Base-by-base conservation (phyloP, 106 monocot species). In the Vanilla planifolia region DNA sequence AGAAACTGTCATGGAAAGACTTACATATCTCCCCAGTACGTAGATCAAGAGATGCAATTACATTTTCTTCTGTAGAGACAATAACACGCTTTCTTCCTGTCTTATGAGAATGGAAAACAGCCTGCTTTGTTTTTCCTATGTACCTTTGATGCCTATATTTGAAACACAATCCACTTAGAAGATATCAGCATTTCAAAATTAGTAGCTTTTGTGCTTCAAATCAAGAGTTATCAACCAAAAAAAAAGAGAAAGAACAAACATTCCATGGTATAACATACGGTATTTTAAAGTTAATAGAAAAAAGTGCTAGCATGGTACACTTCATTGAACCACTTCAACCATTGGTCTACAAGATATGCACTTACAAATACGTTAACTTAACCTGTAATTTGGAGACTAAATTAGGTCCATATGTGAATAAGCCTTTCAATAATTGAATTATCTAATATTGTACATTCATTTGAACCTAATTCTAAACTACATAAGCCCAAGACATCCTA, bases 1-100 rank as follows among this genome's bases (percentile, higher is more conserved):
- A 5, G 1, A 6, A 43, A 8, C 45, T 16, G 27, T 27, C 17
- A 42, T 42, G 5, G 59, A 32, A 63, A 1, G 30, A 74, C 98
- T 74, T 63, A 98, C 98, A 88, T 66, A 98, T 85, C 52, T 75
- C 85, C 33, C 98, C 98, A 21, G 79, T 84, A 11, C 98, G 85
- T 44, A 98, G 87, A 76, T 98, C 98, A 65, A 98, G 87, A 55
- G 92, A 98, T 35, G 92, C 92, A 64, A 98, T 78, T 36, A 76
- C 84, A 71, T 98, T 98, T 68, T 98, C 85, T 65, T 92, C 92
- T 3, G 98, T 98, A 46, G 88, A 77, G 9, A 92, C 84, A 6
- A 98, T 75, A 7, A 92, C 88, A 23, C 98, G 84, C 68, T 77
- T 98, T 44, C 98, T 78, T 25, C 98, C 98, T 21, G 88, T 72